Evolutionary conservation across 2,329 filamentous ascomycete species (phyloP), one percentile per base, ranked within the genome.

Genomic region (Blastomyces gilchristii): DNA sequence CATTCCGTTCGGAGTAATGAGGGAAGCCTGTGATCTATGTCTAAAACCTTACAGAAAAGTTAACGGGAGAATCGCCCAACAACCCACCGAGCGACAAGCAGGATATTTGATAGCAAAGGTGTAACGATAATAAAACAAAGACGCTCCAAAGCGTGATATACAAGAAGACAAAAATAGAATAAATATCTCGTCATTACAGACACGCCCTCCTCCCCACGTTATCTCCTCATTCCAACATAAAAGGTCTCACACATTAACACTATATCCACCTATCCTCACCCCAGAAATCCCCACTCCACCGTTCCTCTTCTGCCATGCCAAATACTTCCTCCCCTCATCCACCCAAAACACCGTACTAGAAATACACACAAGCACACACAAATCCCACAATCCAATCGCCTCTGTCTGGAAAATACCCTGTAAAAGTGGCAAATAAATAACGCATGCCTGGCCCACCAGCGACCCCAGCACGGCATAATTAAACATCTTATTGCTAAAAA

Each of bases 341-440:
- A 87, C 91, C 90, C 91, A 97, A 75, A 99, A 96, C 37, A 99
- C 94, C 60, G 84, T 86, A 77, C 92, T 97, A 65, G 92, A 89
- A 65, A 99, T 80, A 56, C 85, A 73, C 37, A 93, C 70, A 68
- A 99, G 79, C 64, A 85, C 79, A 50, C 91, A 71, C 63, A 97
- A 75, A 79, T 99, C 94, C 65, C 82, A 78, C 9, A 92, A 73
- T 0, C 85, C 80, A 62, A 99, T 76, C 0, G 89, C 87, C 76
- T 99, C 94, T 0, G 94, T 99, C 79, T 99, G 94, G 78, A 99
- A 99, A 5, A 97, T 87, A 61, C 89, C 85, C 77, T 99, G 94
- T 69, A 99, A 79, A 78, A 91, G 92, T 11, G 94, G 94, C 67
- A 97, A 87, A 75, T 97, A 99, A 62, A 99, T 91, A 63, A 99